A percentile compares a stretch with the other conserved stretches of the same genome.
These are phyloP conservation scores for Smallanthus sonchifolius DNA, from an alignment of 129 eudicot species.

Conservation along the genomic window DNA sequence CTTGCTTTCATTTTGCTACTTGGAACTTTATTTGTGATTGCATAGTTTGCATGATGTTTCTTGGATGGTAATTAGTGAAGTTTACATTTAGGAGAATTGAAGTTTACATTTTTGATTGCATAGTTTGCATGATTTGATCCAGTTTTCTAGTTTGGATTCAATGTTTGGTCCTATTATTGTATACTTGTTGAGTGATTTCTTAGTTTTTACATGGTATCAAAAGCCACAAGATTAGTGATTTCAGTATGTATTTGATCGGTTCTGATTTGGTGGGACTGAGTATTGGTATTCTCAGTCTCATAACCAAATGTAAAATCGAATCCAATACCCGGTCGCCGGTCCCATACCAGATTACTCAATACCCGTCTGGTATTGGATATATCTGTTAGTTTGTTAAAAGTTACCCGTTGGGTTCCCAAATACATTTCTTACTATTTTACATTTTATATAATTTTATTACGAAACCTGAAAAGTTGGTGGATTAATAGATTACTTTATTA, in stretches of 20 bases:
- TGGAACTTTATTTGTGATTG: slow-evolving; percentile 6
- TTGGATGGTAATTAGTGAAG: background rate
- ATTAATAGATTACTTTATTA: no score
- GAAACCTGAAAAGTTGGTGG: no score
- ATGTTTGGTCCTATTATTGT: background rate
- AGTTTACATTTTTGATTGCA: no score
- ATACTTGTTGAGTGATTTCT: background rate
- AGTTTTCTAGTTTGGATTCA: background rate
- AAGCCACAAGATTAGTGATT: background rate
- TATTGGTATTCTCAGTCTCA: background rate
- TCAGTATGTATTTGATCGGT: background rate
- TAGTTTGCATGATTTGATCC: background rate
- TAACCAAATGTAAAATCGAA: no score
- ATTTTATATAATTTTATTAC: no score
- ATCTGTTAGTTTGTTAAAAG: no score
- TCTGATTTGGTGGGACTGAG: background rate
- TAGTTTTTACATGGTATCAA: background rate
- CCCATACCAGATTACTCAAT: no score
- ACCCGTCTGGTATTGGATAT: no score
- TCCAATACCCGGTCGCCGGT: background rate
- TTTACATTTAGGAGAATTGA: background rate
- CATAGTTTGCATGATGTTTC: slow-evolving; percentile 13
- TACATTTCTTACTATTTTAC: no score
- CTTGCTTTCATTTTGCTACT: background rate
- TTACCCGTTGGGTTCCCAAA: no score